Percentiles rank a stretch among this genome's conserved stretches.
These are phyloP conservation scores for Leccinum pachyderme DNA, from an alignment of 1,284 basidiomycete genomes.

Conservation along the genomic window DNA sequence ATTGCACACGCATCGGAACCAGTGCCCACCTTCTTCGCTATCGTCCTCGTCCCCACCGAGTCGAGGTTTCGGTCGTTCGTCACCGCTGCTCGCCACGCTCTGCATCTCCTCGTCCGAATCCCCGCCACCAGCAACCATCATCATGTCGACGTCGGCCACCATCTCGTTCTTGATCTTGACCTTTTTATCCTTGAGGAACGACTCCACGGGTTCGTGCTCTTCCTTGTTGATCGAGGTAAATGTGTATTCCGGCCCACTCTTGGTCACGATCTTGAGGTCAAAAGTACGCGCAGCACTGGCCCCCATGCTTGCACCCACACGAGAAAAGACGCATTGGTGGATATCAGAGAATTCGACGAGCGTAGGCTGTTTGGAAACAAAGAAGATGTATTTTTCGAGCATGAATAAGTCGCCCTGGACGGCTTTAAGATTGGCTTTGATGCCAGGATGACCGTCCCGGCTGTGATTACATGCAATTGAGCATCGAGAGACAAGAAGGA, in stretches of 20 bases:
- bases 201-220: constrained; percentile 86
- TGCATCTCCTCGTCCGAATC: constrained; percentile 88
- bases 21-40: constrained; percentile 72
- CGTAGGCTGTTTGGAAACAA: constrained; percentile 95
- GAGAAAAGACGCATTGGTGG: constrained; percentile 90
- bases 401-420: constrained; percentile 97
- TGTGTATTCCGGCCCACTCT: constrained; percentile 77
- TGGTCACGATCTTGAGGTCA: constrained; percentile 89
- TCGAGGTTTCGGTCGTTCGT: constrained; percentile 57
- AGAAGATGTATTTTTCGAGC: constrained; percentile 97
- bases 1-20: not conserved
- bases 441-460: constrained; percentile 72
- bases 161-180: constrained; percentile 96
- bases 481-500: not conserved
- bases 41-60: constrained; percentile 67
- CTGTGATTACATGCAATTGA: constrained; percentile 35
- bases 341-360: constrained; percentile 92
- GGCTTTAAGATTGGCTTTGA: constrained; percentile 98
- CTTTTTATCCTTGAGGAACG: constrained; percentile 88
- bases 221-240: constrained; percentile 97
- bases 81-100: constrained; percentile 70
- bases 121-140: constrained; percentile 65
- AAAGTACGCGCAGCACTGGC: constrained; percentile 89
- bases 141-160: constrained; percentile 79
- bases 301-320: constrained; percentile 87